Evolutionary conservation across 306 rosid genomes (phyloP), one percentile per base, ranked within the genome.

Genomic region (Castanea mollissima): DNA sequence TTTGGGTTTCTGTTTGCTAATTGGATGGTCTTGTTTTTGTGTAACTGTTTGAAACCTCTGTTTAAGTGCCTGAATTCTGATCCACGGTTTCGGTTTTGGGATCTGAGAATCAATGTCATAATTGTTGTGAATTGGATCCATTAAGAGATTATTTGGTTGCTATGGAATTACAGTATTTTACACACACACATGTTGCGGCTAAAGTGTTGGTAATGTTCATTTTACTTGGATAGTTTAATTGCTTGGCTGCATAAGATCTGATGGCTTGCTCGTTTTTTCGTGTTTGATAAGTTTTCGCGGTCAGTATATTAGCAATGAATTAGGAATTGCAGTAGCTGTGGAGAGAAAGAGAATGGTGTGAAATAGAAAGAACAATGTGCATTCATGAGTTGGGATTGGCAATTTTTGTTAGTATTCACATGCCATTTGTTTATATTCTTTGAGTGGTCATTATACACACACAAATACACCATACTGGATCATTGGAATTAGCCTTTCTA

Each of bases 361-460:
- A 49, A 49, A 0, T 2, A 12, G 54, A 49, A 49, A 49, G 54
- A 49, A 12, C 54, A 59, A 59, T 58, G 29, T 85, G 27, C 82
- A 46, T 69, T 25, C 10, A 15, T 19, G 77, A 34, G 60, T 76
- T 69, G 23, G 76, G 67, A 59, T 57, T 74, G 69, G 16, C 35
- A 76, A 59, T 75, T 80, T 20, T 75, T 81, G 13, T 18, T 80
- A 41, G 75, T 55, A 46, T 76, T 74, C 71, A 46, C 19, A 80
- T 74, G 67, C 14, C 16, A 49, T 49, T 49, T 49, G 54, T 49
- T 49, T 49, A 12, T 49, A 12, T 10, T 5, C 54, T 49, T 49
- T 49, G 14, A 49, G 54, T 11, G 54, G 15, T 49, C 5, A 49
- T 49, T 13, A 49, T 49, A 5, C 41, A 0, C 7, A 41, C 46